Evolutionary conservation across 139 green algal genomes (phyloP), one percentile per base, ranked within the genome.

Genomic region (Auxenochlorella protothecoides): DNA sequence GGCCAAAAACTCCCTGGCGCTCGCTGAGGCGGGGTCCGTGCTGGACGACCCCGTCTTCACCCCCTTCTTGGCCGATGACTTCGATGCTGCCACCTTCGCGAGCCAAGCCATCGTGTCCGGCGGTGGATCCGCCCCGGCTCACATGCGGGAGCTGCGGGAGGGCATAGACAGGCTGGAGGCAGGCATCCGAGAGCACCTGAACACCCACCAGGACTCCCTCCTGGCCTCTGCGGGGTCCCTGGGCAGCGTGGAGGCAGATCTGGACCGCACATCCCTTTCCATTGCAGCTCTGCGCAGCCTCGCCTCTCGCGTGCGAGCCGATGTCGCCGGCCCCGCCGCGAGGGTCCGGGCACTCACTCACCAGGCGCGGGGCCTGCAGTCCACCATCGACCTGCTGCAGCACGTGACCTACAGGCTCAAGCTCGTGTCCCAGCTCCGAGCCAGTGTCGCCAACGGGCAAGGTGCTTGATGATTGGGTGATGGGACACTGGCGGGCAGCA

Each of bases 31-130:
- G 6, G 70, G 44, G 7, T 55, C 12, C 4, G 59, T 69, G 11
- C 59, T 77, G 53, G 54, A 9, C 9, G 73, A 78, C 14, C 61
- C 64, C 44, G 44, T 14, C 2, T 85, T 79, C 44, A 10, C 13
- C 10, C 70, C 82, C 12, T 86, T 86, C 16, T 62, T 80, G 4
- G 13, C 62, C 6, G 74, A 78, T 15, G 15, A 81, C 44, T 94
- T 94, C 77, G 82, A 94, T 65, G 73, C 88, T 5, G 77, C 83
- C 11, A 62, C 80, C n/a, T 93, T 93, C 70, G 90, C 88, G 0
- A 88, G 78, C 51, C 72, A 75, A 2, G 84, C 86, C 1, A 72
- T 94, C 5, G 83, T 76, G 3, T 80, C 78, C n/a, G 84, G 76
- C n/a, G 76, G 87, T 9, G 88, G 84, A 8, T 89, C 82, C 6